phyloP scores from a whole-genome alignment of 2,329 filamentous ascomycete genomes.

The Colletotrichum salicis region DNA sequence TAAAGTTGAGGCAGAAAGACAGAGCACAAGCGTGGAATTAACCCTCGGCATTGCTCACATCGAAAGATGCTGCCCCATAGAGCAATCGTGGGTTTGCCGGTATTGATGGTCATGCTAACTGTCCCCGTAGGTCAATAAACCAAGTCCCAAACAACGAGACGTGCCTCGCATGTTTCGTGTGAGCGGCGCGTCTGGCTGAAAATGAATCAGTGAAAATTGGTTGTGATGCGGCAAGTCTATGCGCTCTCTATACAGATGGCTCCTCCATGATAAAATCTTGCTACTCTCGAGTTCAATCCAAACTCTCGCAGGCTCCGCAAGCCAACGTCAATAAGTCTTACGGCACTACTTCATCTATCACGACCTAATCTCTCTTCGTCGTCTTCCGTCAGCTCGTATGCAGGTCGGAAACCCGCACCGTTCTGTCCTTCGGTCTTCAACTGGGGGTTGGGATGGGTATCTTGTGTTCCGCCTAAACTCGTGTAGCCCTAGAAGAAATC shows the following conservation, averaged over 20 bases:
- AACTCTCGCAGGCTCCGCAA: neutral
- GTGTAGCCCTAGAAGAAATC: conserved; percentile 74
- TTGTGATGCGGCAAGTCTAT: conserved; percentile 17
- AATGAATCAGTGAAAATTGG: neutral
- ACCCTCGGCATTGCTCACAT: neutral
- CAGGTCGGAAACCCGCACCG: conserved; percentile 69
- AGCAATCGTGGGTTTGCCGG: neutral
- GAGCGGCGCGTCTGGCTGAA: neutral
- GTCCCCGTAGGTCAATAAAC: neutral
- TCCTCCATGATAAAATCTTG: neutral
- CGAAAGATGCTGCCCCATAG: neutral
- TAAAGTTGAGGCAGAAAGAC: neutral
- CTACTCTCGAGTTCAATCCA: neutral
- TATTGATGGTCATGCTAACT: neutral
- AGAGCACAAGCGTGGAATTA: neutral
- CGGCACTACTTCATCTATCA: conserved; percentile 55
- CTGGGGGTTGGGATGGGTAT: conserved; percentile 90
- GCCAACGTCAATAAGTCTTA: neutral
- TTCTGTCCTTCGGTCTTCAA: conserved; percentile 57
- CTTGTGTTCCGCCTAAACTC: conserved; percentile 86
- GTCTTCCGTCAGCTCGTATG: conserved; percentile 80
- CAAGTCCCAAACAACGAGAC: neutral
- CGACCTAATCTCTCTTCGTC: conserved; percentile 82
- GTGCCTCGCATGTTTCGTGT: neutral
- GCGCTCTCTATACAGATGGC: conserved; percentile 19